These are phyloP conservation scores for Globisporangium solare DNA, from an alignment of 352 stramenopile species.

Conservation along the genomic window DNA sequence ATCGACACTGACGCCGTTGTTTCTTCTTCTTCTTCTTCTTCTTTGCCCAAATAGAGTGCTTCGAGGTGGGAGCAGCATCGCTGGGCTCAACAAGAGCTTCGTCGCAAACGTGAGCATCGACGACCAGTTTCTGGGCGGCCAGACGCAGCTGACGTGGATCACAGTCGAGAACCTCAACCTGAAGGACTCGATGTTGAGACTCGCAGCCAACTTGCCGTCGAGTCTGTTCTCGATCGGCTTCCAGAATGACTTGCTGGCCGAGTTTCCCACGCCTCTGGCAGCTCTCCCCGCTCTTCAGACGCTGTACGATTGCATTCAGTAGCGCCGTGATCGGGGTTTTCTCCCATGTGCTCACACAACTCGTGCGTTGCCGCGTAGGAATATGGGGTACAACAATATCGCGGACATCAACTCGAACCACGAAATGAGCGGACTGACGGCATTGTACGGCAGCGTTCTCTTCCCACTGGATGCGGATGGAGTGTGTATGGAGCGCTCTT, in stretches of 20 bases:
- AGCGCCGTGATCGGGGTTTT: background rate
- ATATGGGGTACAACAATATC: slow-evolving; percentile 2
- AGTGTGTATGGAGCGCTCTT: background rate
- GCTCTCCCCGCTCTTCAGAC: background rate
- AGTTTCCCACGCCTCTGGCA: slow-evolving; percentile 1
- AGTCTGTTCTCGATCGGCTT: background rate
- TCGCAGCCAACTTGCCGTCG: background rate
- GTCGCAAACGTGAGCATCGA: slow-evolving; percentile 3
- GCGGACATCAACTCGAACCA: background rate
- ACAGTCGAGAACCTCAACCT: slow-evolving; percentile 2
- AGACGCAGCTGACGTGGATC: background rate
- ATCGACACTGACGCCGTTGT: background rate
- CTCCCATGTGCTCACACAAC: background rate
- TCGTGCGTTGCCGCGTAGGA: background rate
- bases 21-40: background rate
- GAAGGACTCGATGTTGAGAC: background rate
- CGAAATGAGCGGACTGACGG: background rate
- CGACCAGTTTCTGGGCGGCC: slow-evolving; percentile 1
- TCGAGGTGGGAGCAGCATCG: background rate
- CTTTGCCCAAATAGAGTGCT: background rate
- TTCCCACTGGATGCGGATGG: background rate
- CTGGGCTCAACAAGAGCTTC: background rate
- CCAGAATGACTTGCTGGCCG: background rate
- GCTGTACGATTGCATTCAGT: background rate
- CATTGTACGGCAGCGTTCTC: background rate